Evolutionary conservation across 1,284 basidiomycete genomes (phyloP), one percentile per base, ranked within the genome.

Genomic region (Ceratorhiza oryzae-sativae): DNA sequence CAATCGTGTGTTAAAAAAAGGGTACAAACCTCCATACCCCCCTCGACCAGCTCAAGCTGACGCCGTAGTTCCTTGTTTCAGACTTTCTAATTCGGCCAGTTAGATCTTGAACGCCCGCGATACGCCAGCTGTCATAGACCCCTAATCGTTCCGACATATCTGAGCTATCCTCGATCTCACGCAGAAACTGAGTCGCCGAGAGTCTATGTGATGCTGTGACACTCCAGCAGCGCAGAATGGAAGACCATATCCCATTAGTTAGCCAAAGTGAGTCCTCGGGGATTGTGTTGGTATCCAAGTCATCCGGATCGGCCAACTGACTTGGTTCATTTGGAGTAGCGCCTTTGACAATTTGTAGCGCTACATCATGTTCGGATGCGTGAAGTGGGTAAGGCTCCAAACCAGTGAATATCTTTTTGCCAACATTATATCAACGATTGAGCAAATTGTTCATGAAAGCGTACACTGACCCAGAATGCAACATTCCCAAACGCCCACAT

Each of bases 321-420:
- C 25, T 34, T 3, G 32, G 30, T 25, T 41, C 56, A 41, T 71
- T 48, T 8, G 68, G 68, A 1, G 32, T 42, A 15, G 20, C 10
- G 2, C 68, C 68, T 30, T 41, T 49, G 15, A 36, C 23, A 13
- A 71, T 60, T 18, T 45, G 45, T 27, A 23, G 10, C 12, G 56
- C 55, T 10, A 71, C 46, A 4, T 60, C 45, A 9, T 48, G 27
- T 18, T 71, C 68, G 3, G 25, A 13, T 18, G 59, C 49, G 30
- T 49, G 45, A 1, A 18, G 36, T 3, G 68, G 45, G 30, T 71
- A 71, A 9, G 68, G 68, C 2, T 10, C 9, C 25, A 71, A 48
- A 27, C 58, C 34, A 36, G 68, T 36, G 23, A 60, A 71, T 12
- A 71, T 60, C 68, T 71, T n/a, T n/a, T n/a, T n/a, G n/a, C n/a